Evolutionary conservation across 345 rosid genomes (phyloP), one percentile per base, ranked within the genome.

Genomic region (Aquilaria malaccensis): DNA sequence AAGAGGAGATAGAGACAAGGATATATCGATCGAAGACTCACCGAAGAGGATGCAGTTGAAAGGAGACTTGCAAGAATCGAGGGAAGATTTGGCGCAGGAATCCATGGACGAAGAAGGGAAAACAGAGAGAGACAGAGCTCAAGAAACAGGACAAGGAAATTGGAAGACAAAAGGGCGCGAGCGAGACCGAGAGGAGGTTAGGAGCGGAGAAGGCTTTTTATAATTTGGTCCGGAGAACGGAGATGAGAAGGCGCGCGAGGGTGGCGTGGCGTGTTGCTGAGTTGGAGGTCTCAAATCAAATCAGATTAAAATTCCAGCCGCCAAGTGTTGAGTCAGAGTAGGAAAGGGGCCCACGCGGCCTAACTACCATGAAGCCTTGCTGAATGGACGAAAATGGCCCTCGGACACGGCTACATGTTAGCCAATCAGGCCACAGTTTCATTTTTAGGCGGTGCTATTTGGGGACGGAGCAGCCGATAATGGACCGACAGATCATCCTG

Each of bases 1-100:
- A 22, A 13, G 1, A 45, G 6, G 30, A 13, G 50, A 14, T 6
- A 7, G 33, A 10, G 14, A 6, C 33, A 59, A 22, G 10, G 11
- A 37, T 9, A 22, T 22, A 22, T 22, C 22, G 22, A 54, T 14
- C 10, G 9, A 9, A 6, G 3, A 32, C 32, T 30, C 85, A 89
- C 97, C 98, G 22, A 92, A 89, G 52, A 89, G 53, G 77, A 92
- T 78, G 79, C 82, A 77, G 30, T 80, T 77, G 78, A 93, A 81
- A 33, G 94, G 80, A 59, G 85, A 83, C 7, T 37, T 37, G 43
- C 2, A 74, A 61, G 55, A 31, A 33, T 55, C 58, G 57, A 10
- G 57, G 31, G 33, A 10, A 12, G 57, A 60, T 29, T 60, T 60
- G 22, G 15, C n/a, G 53, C 53, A 49, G 50, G 10, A 31, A 1